phyloP scores from a whole-genome alignment of 257 asterid species.

The Prunella vulgaris region DNA sequence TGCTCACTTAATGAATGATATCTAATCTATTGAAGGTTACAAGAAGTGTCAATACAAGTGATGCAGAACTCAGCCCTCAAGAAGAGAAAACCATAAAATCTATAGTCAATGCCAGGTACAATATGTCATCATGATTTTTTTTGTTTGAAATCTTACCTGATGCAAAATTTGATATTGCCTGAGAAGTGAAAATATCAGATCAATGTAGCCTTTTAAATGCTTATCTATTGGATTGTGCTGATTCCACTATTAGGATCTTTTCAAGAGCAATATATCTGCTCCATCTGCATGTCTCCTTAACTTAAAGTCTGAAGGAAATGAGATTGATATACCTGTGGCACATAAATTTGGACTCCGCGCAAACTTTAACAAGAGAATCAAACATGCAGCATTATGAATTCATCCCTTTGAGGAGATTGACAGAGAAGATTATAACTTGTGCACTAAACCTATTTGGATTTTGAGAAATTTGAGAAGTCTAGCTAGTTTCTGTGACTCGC shows the following conservation, averaged over 20 bases:
- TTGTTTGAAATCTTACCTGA: not conserved
- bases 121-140: constrained; percentile 10
- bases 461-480: not conserved
- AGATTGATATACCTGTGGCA: not conserved
- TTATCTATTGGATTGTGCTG: not conserved
- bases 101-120: constrained; percentile 70
- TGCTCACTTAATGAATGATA: constrained; percentile 11
- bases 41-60: constrained; percentile 51
- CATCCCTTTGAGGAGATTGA: constrained; percentile 3
- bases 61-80: constrained; percentile 58
- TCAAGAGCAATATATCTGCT: not conserved
- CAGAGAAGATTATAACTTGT: not conserved
- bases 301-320: not conserved
- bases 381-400: not conserved
- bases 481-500: constrained; percentile 3
- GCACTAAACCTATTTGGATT: not conserved
- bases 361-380: not conserved
- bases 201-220: constrained; percentile 12
- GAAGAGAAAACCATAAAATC: constrained; percentile 63
- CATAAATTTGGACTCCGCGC: not conserved
- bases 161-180: not conserved
- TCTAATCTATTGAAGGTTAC: constrained; percentile 55
- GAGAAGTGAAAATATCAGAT: not conserved
- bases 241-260: not conserved
- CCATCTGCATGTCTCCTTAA: not conserved